Evolutionary conservation across 352 stramenopile species (phyloP), one percentile per base, ranked within the genome.

Genomic region (Phytopythium kandeliae): DNA sequence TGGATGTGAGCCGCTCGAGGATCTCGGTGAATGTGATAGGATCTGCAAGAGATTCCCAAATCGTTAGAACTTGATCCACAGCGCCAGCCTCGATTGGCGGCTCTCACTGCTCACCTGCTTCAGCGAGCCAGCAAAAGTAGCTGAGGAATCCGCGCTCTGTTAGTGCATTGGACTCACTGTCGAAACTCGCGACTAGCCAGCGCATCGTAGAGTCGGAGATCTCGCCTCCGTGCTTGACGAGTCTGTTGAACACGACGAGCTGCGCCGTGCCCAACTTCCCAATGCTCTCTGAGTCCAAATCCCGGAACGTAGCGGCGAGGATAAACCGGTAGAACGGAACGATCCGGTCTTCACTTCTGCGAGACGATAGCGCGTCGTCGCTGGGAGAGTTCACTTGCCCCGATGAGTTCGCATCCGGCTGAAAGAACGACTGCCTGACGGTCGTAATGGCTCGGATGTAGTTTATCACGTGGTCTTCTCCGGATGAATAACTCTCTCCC

Each of bases 241-340:
- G 47, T n/a, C 57, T 61, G 55, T 84, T 91, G 1, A 91, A 47
- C 25, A 53, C 48, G n/a, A 48, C 72, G 1, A 89, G 34, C 22
- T 78, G 54, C 6, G 51, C 17, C 11, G 65, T 59, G 0, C 53
- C 47, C 24, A 89, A 49, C 5, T 70, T 35, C 16, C 66, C 67
- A 26, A 48, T 55, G 3, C 61, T 71, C 0, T 67, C 34, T 0
- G 48, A 15, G 52, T 81, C 74, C 36, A 81, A 68, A 19, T 85
- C 71, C 7, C 56, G 45, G 50, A 89, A 82, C 12, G 73, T 69
- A 22, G 65, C 72, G 2, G 67, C 71, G 0, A 91, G 55, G 0
- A 89, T 66, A 55, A 86, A 88, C 8, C 63, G 69, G 49, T 89
- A 89, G 37, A 91, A 86, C 0, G 80, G 78, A 0, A 64, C 62